Percentiles rank a stretch among this genome's conserved stretches.
Evolutionary conservation across 75 land plant genomes (phyloP).

Genomic region (Pinus albicaulis): DNA sequence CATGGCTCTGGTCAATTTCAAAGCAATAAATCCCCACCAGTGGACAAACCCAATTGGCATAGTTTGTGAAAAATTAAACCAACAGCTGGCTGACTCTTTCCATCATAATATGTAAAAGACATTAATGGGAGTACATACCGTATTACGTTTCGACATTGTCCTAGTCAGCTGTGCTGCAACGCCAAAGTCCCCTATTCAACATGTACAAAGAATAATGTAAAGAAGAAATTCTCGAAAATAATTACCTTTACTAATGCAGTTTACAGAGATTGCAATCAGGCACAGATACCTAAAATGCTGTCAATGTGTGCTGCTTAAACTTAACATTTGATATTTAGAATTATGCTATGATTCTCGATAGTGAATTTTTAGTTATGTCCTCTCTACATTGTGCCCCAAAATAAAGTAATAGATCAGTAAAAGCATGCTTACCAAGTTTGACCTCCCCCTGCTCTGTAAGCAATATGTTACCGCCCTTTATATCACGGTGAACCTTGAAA

Average conservation of each 20-base stretch:
- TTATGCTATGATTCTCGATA: neutral
- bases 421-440: slow-evolving; percentile 67
- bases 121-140: slow-evolving; percentile 38
- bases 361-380: neutral
- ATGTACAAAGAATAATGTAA: neutral
- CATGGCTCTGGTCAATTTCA: neutral
- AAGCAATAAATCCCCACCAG: neutral
- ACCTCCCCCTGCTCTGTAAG: slow-evolving; percentile 96
- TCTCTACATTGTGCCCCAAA: neutral
- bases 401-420: neutral
- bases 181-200: slow-evolving; percentile 91
- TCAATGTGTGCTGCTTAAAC: neutral
- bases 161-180: slow-evolving; percentile 99
- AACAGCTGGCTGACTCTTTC: neutral
- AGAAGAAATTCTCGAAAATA: neutral
- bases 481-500: slow-evolving; percentile 97
- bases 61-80: neutral
- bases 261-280: neutral
- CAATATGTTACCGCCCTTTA: slow-evolving; percentile 97
- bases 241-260: neutral
- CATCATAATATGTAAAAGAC: neutral
- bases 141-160: slow-evolving; percentile 98
- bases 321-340: neutral
- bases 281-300: neutral
- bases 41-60: neutral